Percentiles rank a stretch among this genome's conserved stretches.
These are phyloP conservation scores for Protomyces gravidus DNA, from an alignment of 1,139 yeast genomes.

Conservation along the genomic window DNA sequence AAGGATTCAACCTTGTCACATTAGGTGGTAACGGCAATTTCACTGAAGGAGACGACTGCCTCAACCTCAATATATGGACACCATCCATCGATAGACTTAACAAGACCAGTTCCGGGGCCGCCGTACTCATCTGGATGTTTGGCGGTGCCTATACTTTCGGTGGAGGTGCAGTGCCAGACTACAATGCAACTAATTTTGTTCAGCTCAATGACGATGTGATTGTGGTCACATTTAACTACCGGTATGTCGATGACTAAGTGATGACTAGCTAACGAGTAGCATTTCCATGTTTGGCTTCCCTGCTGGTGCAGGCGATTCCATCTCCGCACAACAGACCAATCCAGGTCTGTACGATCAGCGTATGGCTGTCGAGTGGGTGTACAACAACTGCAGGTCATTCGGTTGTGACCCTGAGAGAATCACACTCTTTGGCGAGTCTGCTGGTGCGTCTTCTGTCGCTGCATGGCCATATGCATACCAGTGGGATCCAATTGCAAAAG, in stretches of 20 bases:
- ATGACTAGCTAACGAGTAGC: too few species aligned
- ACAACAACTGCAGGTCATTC: slow-evolving; percentile 40
- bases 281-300: slow-evolving; percentile 18
- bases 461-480: slow-evolving; percentile 16
- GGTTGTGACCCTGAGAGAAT: slow-evolving; percentile 43
- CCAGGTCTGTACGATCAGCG: slow-evolving; percentile 42
- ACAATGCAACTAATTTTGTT: slow-evolving; percentile 13
- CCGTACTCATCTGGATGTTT: slow-evolving; percentile 19
- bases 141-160: slow-evolving; percentile 27
- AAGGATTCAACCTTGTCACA: slow-evolving; percentile 12
- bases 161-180: slow-evolving; percentile 11
- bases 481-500: slow-evolving; percentile 22
- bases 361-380: slow-evolving; percentile 42
- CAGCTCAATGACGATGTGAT: slow-evolving; percentile 9
- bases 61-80: slow-evolving; percentile 23
- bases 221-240: slow-evolving; percentile 19
- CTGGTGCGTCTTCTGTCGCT: slow-evolving; percentile 40
- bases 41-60: slow-evolving; percentile 27
- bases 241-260: neutral
- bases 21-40: slow-evolving; percentile 17
- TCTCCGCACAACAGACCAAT: slow-evolving; percentile 36
- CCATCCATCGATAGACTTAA: slow-evolving; percentile 9
- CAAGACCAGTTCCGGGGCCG: slow-evolving; percentile 13
- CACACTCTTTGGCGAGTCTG: slow-evolving; percentile 43
- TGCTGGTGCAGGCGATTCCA: slow-evolving; percentile 16